These are phyloP conservation scores for Limonium bicolor DNA, from an alignment of 148 eudicot species.

Conservation along the genomic window DNA sequence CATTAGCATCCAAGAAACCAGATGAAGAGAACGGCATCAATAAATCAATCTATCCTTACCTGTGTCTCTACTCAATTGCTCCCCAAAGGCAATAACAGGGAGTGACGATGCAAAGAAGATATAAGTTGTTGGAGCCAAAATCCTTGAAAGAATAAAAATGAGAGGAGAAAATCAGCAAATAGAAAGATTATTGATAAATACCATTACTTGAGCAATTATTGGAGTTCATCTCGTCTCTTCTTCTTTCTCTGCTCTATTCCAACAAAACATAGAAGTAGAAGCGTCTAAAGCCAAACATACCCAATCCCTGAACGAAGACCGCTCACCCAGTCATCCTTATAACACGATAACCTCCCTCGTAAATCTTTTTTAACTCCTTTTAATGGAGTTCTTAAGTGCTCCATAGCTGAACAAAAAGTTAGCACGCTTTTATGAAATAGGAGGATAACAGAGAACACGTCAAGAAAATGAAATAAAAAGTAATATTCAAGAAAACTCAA, in stretches of 20 bases:
- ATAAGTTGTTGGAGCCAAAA: slow-evolving; percentile 30
- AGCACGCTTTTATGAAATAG: too few species aligned
- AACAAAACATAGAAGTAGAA: too few species aligned
- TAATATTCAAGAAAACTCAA: too few species aligned
- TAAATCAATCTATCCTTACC: too few species aligned
- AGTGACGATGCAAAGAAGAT: slow-evolving; percentile 55
- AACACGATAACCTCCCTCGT: slow-evolving; percentile 37
- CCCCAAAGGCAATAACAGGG: slow-evolving; percentile 51
- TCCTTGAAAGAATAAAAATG: slow-evolving; percentile 13
- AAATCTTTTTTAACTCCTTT: slow-evolving; percentile 37
- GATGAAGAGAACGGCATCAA: background rate
- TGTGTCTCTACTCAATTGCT: slow-evolving; percentile 36
- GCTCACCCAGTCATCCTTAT: slow-evolving; percentile 48
- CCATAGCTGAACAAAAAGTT: too few species aligned
- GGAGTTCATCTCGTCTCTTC: too few species aligned
- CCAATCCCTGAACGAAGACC: slow-evolving; percentile 43
- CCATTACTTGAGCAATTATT: background rate
- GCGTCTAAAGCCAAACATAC: too few species aligned
- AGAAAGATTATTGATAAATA: background rate
- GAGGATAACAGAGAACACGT: too few species aligned
- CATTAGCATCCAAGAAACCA: background rate
- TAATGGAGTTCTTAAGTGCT: slow-evolving; percentile 23
- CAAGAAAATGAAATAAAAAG: too few species aligned
- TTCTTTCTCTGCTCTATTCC: too few species aligned
- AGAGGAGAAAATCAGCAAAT: background rate